These are phyloP conservation scores for Tylopilus sp. DNA, from an alignment of 1,284 basidiomycete genomes.

Conservation along the genomic window DNA sequence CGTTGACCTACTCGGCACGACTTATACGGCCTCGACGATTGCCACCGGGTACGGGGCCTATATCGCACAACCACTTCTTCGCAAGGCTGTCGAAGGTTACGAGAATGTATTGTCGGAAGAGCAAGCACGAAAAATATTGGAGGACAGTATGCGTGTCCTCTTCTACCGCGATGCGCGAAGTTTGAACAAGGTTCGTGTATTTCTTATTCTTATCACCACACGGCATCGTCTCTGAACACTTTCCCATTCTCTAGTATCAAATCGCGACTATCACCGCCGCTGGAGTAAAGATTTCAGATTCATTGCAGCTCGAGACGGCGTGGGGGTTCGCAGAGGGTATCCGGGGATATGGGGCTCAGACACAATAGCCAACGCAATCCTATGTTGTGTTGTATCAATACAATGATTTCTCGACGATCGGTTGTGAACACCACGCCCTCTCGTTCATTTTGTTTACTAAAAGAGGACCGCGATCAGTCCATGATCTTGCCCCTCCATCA, in stretches of 20 bases:
- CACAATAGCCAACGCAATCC: constrained; percentile 53
- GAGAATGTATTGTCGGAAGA: constrained; percentile 84
- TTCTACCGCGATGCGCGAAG: constrained; percentile 98
- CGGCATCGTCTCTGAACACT: neutral
- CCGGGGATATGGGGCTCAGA: constrained; percentile 86
- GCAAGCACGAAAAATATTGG: constrained; percentile 84
- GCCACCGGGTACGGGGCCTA: constrained; percentile 98
- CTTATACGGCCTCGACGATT: constrained; percentile 94
- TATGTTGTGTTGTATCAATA: constrained; percentile 25
- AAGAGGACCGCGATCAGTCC: no score
- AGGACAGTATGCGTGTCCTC: constrained; percentile 93
- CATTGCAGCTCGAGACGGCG: constrained; percentile 79
- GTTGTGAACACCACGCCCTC: no score
- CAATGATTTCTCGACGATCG: neutral
- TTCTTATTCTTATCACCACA: neutral
- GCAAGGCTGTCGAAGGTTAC: constrained; percentile 89
- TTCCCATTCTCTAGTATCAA: constrained; percentile 80
- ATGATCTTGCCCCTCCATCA: neutral
- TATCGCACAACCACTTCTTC: constrained; percentile 93
- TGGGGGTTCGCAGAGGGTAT: constrained; percentile 97
- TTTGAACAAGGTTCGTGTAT: constrained; percentile 86
- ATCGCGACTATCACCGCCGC: constrained; percentile 88
- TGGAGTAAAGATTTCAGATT: constrained; percentile 87
- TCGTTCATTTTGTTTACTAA: neutral
- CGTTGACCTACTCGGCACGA: constrained; percentile 96